phyloP scores from a whole-genome alignment of 257 asterid species.

The Solanum habrochaites region DNA sequence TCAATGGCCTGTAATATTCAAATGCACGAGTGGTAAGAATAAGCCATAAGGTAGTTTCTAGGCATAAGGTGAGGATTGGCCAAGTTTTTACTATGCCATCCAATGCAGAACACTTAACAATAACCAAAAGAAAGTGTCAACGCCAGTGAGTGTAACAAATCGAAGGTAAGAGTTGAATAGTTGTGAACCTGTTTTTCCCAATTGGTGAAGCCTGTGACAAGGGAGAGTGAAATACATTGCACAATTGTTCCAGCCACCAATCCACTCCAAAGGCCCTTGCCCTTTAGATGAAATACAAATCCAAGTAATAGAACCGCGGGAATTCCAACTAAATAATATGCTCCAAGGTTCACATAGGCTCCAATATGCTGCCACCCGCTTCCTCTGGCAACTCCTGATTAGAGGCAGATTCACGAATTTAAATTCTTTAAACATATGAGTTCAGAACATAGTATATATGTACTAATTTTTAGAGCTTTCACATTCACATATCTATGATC shows the following conservation, averaged over 20 bases:
- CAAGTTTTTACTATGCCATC: no score
- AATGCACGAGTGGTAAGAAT: background rate
- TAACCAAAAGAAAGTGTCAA: background rate
- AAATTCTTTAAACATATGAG: background rate
- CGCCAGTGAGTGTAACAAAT: background rate
- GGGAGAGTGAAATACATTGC: constrained; percentile 32
- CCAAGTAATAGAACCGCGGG: constrained; percentile 61
- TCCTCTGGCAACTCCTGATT: constrained; percentile 69
- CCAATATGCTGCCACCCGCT: constrained; percentile 89
- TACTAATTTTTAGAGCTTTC: background rate
- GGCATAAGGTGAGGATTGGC: background rate
- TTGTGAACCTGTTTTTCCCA: constrained; percentile 61
- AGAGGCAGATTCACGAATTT: background rate
- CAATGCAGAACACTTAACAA: background rate
- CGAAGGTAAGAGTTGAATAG: background rate
- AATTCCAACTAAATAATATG: constrained; percentile 60
- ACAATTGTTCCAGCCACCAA: constrained; percentile 49
- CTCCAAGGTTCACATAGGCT: constrained; percentile 50
- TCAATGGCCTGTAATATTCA: constrained; percentile 28
- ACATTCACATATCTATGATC: background rate
- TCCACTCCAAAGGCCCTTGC: constrained; percentile 73
- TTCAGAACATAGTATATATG: background rate
- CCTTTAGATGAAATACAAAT: constrained; percentile 41
- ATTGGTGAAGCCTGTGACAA: constrained; percentile 44
- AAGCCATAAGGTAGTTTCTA: background rate